Evolutionary conservation across 768 basidiomycete species (phyloP), one percentile per base, ranked within the genome.

Genomic region (Tephrocybe rancida): DNA sequence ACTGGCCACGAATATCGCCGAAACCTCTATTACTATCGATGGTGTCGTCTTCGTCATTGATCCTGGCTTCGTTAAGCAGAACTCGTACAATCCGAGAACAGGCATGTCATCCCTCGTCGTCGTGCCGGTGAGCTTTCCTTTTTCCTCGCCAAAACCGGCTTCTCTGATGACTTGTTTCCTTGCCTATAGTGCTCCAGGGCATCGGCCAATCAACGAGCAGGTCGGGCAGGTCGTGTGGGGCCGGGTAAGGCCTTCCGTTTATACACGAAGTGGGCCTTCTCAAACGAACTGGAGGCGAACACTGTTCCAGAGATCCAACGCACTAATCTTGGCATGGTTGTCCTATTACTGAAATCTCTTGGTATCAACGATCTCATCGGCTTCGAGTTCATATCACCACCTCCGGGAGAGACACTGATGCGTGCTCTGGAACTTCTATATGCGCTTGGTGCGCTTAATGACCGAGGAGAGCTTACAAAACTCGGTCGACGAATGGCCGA

Each of bases 11-110:
- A 99, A 99, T 66, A 98, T 99, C 59, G 97, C 97, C n/a, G 97
- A 99, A 72, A 99, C 97, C 3, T 95, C 93, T 5, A 99, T 99
- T 67, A 99, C 97, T 7, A 99, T 99, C 61, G 97, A 98, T 50
- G 97, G 97, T 25, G 97, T 99, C 5, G 96, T 98, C 2, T 99
- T 97, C 68, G 97, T 99, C 35, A 98, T 99, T 59, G 97, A 99
- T 68, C 97, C 97, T 2, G 97, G 97, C 11, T 98, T 98, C 64
- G 96, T 98, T 61, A 99, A 99, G 76, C 97, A 99, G 67, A 98
- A 99, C 69, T 90, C 94, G 35, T 99, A 97, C 68, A 99, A 99
- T 70, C 97, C 97, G 2, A 82, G 95, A 64, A 97, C 97, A 39
- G 96, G 97, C 13, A 99, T 99, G 97, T 95, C 93, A 9, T 96